phyloP scores from a whole-genome alignment of 1,139 yeast genomes.

The Nadsonia starkeyi-henricii region DNA sequence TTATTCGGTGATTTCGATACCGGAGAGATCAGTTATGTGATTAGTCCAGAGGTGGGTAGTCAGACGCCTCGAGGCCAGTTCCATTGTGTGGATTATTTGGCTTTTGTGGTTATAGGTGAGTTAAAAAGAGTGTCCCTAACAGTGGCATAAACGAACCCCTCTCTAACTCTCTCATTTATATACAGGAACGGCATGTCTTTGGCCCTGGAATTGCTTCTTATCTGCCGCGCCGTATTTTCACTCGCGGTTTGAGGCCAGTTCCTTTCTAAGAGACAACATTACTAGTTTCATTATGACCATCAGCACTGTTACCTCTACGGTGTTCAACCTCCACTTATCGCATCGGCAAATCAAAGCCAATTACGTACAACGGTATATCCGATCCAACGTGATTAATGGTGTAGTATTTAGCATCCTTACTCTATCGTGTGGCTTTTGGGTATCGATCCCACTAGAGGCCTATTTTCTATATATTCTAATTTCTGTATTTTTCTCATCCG shows the following conservation, averaged over 20 bases:
- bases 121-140: too few species aligned
- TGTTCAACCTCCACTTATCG: constrained; percentile 50
- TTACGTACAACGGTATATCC: constrained; percentile 43
- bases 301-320: constrained; percentile 58
- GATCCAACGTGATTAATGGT: constrained; percentile 46
- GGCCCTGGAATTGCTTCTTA: constrained; percentile 95
- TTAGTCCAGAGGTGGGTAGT: too few species aligned
- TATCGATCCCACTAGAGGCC: constrained; percentile 31
- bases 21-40: too few species aligned
- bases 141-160: too few species aligned
- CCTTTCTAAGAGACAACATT: constrained; percentile 43
- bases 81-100: constrained; percentile 33
- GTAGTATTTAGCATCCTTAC: constrained; percentile 36
- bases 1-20: too few species aligned
- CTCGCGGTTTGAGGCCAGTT: constrained; percentile 41
- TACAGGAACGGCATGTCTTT: constrained; percentile 31
- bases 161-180: too few species aligned
- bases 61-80: too few species aligned
- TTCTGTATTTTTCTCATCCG: constrained; percentile 30
- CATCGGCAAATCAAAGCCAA: constrained; percentile 50
- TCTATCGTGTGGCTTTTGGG: constrained; percentile 19
- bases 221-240: constrained; percentile 77
- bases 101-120: constrained; percentile 50
- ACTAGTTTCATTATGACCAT: constrained; percentile 84
- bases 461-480: constrained; percentile 32